These are phyloP conservation scores for Lipomyces japonicus DNA, from an alignment of 805 yeast genomes.

Conservation along the genomic window DNA sequence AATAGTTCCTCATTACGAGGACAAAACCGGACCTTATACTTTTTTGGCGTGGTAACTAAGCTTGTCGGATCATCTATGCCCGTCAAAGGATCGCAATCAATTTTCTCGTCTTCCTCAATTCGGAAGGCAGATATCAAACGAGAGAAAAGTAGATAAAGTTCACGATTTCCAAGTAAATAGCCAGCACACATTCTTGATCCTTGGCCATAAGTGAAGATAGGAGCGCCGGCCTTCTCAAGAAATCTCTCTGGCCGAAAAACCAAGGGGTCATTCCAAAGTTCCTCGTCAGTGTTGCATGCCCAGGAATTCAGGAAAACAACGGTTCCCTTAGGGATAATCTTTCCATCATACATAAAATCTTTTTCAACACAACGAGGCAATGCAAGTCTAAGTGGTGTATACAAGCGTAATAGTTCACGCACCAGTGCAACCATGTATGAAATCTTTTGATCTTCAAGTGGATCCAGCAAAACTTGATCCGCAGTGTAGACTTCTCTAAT, in stretches of 20 bases:
- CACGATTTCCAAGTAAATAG: constrained; percentile 57
- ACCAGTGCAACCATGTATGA: constrained; percentile 53
- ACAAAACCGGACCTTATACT: constrained; percentile 24
- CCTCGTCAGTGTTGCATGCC: constrained; percentile 63
- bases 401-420: constrained; percentile 56
- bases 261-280: constrained; percentile 32
- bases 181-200: constrained; percentile 77
- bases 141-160: constrained; percentile 56
- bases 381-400: constrained; percentile 61
- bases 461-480: constrained; percentile 22
- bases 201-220: constrained; percentile 47
- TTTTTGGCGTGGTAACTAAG: constrained; percentile 31
- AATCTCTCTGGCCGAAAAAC: constrained; percentile 36
- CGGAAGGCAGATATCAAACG: constrained; percentile 52
- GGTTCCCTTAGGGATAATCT: constrained; percentile 52
- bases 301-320: constrained; percentile 60
- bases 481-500: constrained; percentile 40
- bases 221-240: constrained; percentile 28
- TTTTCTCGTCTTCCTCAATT: constrained; percentile 35
- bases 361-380: constrained; percentile 58
- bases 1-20: constrained; percentile 28
- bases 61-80: constrained; percentile 30
- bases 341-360: constrained; percentile 40
- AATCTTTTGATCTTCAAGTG: constrained; percentile 38
- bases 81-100: constrained; percentile 29